A percentile compares a stretch with the other conserved stretches of the same genome.
Conservation (phyloP, 805 yeast genomes). For the Sporopachydermia lactativora region DNA sequence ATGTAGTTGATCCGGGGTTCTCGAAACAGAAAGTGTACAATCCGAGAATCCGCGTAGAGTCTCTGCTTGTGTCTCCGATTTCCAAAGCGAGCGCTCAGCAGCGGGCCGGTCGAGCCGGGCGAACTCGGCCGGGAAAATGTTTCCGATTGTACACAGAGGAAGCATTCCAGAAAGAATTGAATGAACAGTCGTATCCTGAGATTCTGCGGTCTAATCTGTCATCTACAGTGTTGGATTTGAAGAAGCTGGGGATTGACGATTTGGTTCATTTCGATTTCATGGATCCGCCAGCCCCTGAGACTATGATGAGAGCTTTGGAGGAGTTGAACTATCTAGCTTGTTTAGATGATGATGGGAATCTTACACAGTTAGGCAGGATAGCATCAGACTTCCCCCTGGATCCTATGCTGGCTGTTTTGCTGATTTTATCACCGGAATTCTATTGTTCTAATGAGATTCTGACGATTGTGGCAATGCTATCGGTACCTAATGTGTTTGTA, state of each 20-base stretch:
- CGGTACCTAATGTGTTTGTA: constrained; percentile 90
- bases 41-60: constrained; percentile 91
- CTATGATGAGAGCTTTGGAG: constrained; percentile 98
- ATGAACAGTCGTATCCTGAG: constrained; percentile 94
- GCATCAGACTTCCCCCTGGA: constrained; percentile 93
- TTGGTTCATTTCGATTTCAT: constrained; percentile 95
- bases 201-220: constrained; percentile 83
- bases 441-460: constrained; percentile 81
- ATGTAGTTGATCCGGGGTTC: constrained; percentile 95
- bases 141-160: constrained; percentile 94
- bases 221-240: constrained; percentile 82
- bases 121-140: constrained; percentile 97
- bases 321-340: constrained; percentile 86
- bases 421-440: constrained; percentile 77
- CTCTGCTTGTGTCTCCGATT: constrained; percentile 86
- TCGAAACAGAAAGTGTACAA: constrained; percentile 93
- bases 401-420: constrained; percentile 88
- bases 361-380: constrained; percentile 78
- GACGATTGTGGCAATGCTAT: constrained; percentile 76
- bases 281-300: constrained; percentile 99
- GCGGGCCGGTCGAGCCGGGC: constrained; percentile 99
- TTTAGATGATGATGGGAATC: constrained; percentile 80
- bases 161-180: constrained; percentile 85
- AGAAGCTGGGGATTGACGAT: constrained; percentile 90
- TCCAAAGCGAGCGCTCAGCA: constrained; percentile 97